Evolutionary conservation across 345 rosid genomes (phyloP).

Genomic region (Melaleuca quinquenervia): DNA sequence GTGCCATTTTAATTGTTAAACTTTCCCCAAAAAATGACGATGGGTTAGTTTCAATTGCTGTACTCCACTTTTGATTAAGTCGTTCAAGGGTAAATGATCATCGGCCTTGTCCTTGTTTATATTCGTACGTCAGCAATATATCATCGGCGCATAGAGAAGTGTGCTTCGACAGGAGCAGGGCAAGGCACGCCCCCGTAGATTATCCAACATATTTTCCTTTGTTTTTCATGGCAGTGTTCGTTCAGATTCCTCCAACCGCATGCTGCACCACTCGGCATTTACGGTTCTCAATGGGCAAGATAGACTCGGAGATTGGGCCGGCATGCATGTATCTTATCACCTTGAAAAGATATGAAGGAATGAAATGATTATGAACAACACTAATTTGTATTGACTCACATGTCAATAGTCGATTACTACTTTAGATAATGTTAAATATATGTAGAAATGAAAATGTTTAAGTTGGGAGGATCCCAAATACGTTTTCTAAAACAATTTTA

Average conservation of each 20-base stretch:
- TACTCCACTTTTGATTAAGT: not conserved
- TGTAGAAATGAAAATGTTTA: not conserved
- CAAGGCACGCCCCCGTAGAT: not conserved
- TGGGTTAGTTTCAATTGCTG: not conserved
- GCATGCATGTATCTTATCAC: not conserved
- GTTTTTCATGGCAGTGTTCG: not conserved
- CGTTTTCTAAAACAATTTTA: not conserved
- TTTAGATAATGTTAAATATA: not conserved
- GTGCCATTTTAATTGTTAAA: not conserved
- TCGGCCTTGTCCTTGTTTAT: not conserved
- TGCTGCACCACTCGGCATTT: not conserved
- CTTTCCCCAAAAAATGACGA: not conserved
- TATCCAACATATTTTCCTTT: not conserved
- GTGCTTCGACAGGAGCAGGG: not conserved
- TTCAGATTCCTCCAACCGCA: not conserved
- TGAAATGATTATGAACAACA: not conserved
- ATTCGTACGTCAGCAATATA: not conserved
- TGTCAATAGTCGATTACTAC: not conserved
- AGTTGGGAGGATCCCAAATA: not conserved
- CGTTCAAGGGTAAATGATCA: not conserved
- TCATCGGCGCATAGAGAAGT: not conserved
- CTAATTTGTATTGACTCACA: not conserved
- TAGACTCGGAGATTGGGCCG: not conserved
- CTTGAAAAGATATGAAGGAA: not conserved
- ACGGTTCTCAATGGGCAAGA: not conserved